phyloP scores from a whole-genome alignment of 176 grass and related monocot genomes.

The Avena atlantica region DNA sequence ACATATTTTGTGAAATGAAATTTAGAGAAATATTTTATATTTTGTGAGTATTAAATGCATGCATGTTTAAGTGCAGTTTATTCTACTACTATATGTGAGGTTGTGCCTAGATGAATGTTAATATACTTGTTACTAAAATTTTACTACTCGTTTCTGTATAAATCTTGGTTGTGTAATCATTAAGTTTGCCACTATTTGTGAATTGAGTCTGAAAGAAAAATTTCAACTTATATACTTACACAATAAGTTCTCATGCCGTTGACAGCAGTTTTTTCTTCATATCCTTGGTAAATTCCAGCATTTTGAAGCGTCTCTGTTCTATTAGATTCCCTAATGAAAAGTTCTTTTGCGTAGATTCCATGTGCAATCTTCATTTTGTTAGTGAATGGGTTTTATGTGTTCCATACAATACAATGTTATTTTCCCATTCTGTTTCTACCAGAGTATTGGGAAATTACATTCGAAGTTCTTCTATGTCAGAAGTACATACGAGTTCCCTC shows the following conservation, averaged over 20 bases:
- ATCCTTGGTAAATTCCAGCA: too few relatives aligned
- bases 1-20: slow-evolving; percentile 21
- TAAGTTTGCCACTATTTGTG: background rate
- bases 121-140: slow-evolving; percentile 1
- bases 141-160: slow-evolving; percentile 13
- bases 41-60: slow-evolving; percentile 15
- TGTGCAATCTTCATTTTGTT: background rate
- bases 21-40: slow-evolving; percentile 6
- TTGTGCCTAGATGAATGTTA: slow-evolving; percentile 15
- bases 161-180: background rate
- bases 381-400: too few relatives aligned
- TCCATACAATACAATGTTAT: background rate
- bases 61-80: slow-evolving; percentile 32
- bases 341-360: background rate
- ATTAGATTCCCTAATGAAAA: background rate
- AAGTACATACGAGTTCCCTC: background rate
- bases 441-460: background rate
- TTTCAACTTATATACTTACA: background rate
- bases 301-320: background rate
- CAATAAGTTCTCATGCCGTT: too few relatives aligned
- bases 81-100: slow-evolving; percentile 8
- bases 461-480: background rate
- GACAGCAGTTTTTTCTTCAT: too few relatives aligned
- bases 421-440: background rate
- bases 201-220: background rate